These are phyloP conservation scores for Sinapis alba DNA, from an alignment of 441 rosid genomes.

Conservation along the genomic window DNA sequence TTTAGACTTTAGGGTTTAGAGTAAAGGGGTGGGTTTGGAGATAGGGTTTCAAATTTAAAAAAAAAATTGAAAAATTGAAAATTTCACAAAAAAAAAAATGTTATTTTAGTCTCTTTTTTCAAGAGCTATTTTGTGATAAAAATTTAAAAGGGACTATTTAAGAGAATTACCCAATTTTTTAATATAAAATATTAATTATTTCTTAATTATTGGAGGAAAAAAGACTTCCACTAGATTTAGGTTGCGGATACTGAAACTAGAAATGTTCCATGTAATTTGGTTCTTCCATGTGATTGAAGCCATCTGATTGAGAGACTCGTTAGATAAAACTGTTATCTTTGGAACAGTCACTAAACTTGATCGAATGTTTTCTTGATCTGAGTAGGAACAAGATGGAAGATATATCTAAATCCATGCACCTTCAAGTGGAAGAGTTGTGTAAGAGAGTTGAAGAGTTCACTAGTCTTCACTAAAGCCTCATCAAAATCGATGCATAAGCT, in stretches of 20 bases:
- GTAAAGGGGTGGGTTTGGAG: too few relatives aligned
- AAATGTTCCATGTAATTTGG: not conserved
- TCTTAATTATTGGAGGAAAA: not conserved
- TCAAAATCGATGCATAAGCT: not conserved
- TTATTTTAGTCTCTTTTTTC: too few relatives aligned
- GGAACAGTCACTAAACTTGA: not conserved
- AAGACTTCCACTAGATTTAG: not conserved
- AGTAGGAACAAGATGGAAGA: not conserved
- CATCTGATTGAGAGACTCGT: not conserved
- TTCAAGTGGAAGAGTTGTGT: slow-evolving; percentile 87
- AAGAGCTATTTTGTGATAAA: too few relatives aligned
- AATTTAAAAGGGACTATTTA: too few relatives aligned
- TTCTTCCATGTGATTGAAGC: not conserved
- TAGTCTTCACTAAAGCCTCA: slow-evolving; percentile 58
- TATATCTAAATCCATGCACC: slow-evolving; percentile 40
- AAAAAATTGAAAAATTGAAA: too few relatives aligned
- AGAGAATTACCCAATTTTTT: too few relatives aligned
- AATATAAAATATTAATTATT: too few relatives aligned
- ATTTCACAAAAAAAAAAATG: too few relatives aligned
- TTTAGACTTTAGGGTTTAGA: too few relatives aligned
- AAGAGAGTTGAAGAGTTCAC: slow-evolving; percentile 95
- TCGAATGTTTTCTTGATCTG: not conserved
- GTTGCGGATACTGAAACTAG: not conserved
- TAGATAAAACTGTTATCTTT: not conserved
- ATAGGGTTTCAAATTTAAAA: too few relatives aligned